A percentile compares a stretch with the other conserved stretches of the same genome.
phyloP scores from a whole-genome alignment of 2,329 filamentous ascomycete species.

The Ophiocordyceps camponoti-rufipedis region DNA sequence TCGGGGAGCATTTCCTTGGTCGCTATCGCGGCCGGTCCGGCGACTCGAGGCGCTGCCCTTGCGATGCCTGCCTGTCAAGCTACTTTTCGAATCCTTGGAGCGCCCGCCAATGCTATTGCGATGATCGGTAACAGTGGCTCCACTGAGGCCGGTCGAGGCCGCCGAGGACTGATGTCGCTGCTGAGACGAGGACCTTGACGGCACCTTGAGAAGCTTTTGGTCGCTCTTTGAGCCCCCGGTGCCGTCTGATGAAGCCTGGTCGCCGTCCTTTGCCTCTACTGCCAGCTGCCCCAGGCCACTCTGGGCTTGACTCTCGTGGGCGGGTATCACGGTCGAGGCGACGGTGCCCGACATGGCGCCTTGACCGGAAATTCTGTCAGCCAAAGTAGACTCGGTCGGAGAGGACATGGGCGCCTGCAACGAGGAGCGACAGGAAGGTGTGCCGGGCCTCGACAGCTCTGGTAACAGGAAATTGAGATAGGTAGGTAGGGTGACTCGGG shows the following conservation, averaged over 20 bases:
- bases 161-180: slow-evolving; percentile 39
- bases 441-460: not conserved
- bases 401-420: no score
- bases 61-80: slow-evolving; percentile 41
- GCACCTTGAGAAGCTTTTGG: slow-evolving; percentile 35
- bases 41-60: slow-evolving; percentile 54
- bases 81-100: slow-evolving; percentile 48
- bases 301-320: slow-evolving; percentile 17
- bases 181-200: slow-evolving; percentile 42
- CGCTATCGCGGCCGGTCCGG: slow-evolving; percentile 35
- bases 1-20: slow-evolving; percentile 28
- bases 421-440: not conserved
- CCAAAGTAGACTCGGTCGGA: not conserved
- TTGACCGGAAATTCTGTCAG: not conserved
- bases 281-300: slow-evolving; percentile 15
- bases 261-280: slow-evolving; percentile 23
- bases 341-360: slow-evolving; percentile 16
- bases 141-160: slow-evolving; percentile 40
- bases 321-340: slow-evolving; percentile 8
- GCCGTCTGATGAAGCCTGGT: slow-evolving; percentile 22
- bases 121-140: slow-evolving; percentile 38
- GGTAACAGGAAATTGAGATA: not conserved
- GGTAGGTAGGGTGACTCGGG: not conserved
- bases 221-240: slow-evolving; percentile 27
- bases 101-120: slow-evolving; percentile 43